Evolutionary conservation across 768 basidiomycete genomes (phyloP).

Genomic region (Russula sp.): DNA sequence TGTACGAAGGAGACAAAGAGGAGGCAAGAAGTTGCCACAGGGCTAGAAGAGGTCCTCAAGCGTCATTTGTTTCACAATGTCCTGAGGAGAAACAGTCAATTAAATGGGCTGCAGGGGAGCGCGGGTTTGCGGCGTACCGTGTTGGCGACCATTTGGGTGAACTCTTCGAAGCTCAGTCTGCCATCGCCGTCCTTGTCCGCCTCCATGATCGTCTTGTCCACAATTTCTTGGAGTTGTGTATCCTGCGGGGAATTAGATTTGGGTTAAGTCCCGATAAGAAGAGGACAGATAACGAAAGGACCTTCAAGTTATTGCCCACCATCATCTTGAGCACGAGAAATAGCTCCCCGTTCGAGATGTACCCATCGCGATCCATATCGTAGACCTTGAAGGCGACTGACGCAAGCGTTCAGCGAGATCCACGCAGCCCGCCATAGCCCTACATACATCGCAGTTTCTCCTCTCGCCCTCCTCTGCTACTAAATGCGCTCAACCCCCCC

Average conservation of each 20-base stretch:
- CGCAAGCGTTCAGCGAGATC: background rate
- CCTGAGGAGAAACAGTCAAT: constrained; percentile 37
- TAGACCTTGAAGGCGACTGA: constrained; percentile 99
- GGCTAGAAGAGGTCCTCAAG: constrained; percentile 81
- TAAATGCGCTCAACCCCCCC: constrained; percentile 95
- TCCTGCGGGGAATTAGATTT: constrained; percentile 46
- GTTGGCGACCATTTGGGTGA: constrained; percentile 92
- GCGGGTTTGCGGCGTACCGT: constrained; percentile 49
- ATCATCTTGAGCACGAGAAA: constrained; percentile 99
- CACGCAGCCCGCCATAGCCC: background rate
- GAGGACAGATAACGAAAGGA: constrained; percentile 27
- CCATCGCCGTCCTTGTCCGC: constrained; percentile 98
- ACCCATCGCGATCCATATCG: constrained; percentile 96
- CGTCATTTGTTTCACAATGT: constrained; percentile 99
- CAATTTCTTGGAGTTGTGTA: constrained; percentile 97
- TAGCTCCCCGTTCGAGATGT: constrained; percentile 96
- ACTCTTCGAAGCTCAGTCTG: constrained; percentile 95
- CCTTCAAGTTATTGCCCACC: constrained; percentile 99
- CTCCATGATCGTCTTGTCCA: constrained; percentile 99
- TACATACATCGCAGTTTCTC: constrained; percentile 90
- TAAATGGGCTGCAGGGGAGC: background rate
- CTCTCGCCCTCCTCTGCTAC: constrained; percentile 91
- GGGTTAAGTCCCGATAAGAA: background rate
- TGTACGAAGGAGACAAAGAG: background rate
- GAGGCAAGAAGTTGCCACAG: background rate